These are phyloP conservation scores for Syzygium jambos DNA, from an alignment of 345 rosid species.

Conservation along the genomic window DNA sequence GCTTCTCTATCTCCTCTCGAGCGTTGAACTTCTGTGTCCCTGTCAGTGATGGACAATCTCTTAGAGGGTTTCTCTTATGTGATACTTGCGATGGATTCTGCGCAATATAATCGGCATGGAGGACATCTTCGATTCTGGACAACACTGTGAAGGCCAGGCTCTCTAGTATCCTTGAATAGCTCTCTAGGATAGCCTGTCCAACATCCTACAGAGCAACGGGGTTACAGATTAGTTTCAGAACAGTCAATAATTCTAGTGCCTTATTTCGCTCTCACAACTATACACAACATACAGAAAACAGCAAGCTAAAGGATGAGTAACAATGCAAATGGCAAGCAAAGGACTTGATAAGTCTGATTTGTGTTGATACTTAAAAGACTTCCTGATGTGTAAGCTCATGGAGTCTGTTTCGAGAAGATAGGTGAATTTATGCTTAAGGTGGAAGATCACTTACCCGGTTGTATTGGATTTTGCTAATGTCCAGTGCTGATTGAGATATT, in stretches of 20 bases:
- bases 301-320: neutral
- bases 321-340: neutral
- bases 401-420: neutral
- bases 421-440: neutral
- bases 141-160: slow-evolving; percentile 73
- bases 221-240: neutral
- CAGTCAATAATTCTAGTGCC: neutral
- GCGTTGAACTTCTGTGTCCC: neutral
- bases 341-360: neutral
- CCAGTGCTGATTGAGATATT: slow-evolving; percentile 72
- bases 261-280: neutral
- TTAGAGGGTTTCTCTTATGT: slow-evolving; percentile 18
- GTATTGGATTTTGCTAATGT: slow-evolving; percentile 78
- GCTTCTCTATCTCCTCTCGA: slow-evolving; percentile 12
- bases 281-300: neutral
- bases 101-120: slow-evolving; percentile 44
- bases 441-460: slow-evolving; percentile 35
- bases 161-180: slow-evolving; percentile 81
- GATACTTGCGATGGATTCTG: slow-evolving; percentile 44
- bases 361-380: neutral
- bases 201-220: slow-evolving; percentile 42
- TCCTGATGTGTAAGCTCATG: neutral
- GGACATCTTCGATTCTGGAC: slow-evolving; percentile 78
- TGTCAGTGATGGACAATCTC: neutral
- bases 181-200: slow-evolving; percentile 76